These are phyloP conservation scores for Epichloe uncinata DNA, from an alignment of 2,329 filamentous ascomycete species.

Conservation along the genomic window DNA sequence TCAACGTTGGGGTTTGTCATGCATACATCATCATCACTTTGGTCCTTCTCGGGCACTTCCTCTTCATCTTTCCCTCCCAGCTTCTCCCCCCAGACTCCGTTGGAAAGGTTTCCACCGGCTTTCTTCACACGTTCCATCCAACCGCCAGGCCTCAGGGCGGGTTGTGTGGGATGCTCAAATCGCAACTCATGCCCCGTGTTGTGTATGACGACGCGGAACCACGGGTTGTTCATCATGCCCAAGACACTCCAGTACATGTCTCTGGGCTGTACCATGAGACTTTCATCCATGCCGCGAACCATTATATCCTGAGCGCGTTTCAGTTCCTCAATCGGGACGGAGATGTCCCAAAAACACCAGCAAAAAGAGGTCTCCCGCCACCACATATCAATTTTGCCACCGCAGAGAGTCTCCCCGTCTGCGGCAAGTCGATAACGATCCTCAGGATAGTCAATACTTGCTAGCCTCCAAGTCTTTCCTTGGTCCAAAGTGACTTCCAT, in stretches of 20 bases:
- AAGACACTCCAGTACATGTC: slow-evolving; percentile 96
- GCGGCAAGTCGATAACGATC: slow-evolving; percentile 60
- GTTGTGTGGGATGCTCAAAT: slow-evolving; percentile 84
- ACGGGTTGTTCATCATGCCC: slow-evolving; percentile 97
- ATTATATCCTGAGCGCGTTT: slow-evolving; percentile 56
- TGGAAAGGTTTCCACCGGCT: slow-evolving; percentile 62
- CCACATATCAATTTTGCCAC: slow-evolving; percentile 64
- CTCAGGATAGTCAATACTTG: slow-evolving; percentile 70
- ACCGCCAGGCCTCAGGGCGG: slow-evolving; percentile 61
- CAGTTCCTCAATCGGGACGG: slow-evolving; percentile 50
- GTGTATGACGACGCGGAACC: slow-evolving; percentile 71
- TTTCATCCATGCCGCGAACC: slow-evolving; percentile 80
- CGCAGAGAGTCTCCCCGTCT: slow-evolving; percentile 52
- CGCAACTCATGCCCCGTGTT: slow-evolving; percentile 47
- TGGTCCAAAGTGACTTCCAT: slow-evolving; percentile 76
- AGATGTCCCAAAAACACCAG: slow-evolving; percentile 84
- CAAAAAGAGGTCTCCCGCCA: slow-evolving; percentile 76
- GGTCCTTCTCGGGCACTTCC: slow-evolving; percentile 31
- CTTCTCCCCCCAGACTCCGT: slow-evolving; percentile 75
- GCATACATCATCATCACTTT: slow-evolving; percentile 47
- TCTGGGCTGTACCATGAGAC: slow-evolving; percentile 71
- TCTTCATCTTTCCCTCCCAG: slow-evolving; percentile 36
- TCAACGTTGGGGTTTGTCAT: slow-evolving; percentile 62
- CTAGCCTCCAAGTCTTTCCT: slow-evolving; percentile 66
- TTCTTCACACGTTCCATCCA: slow-evolving; percentile 94